phyloP scores from a whole-genome alignment of 2,329 filamentous ascomycete species.

The Neospermospora avenae region DNA sequence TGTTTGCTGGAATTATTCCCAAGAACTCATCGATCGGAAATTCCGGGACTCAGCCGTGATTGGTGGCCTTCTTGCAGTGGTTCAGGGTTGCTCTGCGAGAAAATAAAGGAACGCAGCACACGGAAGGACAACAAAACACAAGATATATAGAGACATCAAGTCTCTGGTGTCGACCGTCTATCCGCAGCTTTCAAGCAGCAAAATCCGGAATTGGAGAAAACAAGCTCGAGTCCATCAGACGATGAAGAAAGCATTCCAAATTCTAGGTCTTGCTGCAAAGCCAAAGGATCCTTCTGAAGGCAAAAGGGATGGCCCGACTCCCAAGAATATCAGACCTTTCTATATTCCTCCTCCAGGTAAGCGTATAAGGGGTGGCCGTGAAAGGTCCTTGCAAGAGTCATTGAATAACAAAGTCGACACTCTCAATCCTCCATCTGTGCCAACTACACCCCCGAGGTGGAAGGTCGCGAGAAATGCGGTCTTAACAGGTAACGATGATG shows the following conservation, averaged over 20 bases:
- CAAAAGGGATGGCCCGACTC: too few relatives aligned
- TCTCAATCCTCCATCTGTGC: background rate
- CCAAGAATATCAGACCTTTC: background rate
- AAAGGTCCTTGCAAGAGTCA: background rate
- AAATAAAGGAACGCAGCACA: background rate
- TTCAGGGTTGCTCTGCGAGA: background rate
- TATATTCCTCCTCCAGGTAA: background rate
- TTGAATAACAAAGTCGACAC: background rate
- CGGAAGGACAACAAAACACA: background rate
- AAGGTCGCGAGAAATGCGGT: background rate
- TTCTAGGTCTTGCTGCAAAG: background rate
- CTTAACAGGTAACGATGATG: background rate
- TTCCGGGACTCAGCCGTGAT: background rate
- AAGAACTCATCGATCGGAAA: background rate
- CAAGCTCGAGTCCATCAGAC: background rate
- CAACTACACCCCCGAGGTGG: background rate
- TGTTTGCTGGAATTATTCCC: background rate
- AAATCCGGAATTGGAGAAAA: background rate
- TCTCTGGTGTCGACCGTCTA: too few relatives aligned
- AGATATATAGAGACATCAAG: background rate
- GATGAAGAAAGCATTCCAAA: background rate
- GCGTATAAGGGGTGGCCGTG: background rate
- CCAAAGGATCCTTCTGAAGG: background rate
- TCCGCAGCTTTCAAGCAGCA: too few relatives aligned
- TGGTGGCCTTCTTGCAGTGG: background rate